Evolutionary conservation across 2,329 filamentous ascomycete species (phyloP).

Genomic region (Polychaeton citri): DNA sequence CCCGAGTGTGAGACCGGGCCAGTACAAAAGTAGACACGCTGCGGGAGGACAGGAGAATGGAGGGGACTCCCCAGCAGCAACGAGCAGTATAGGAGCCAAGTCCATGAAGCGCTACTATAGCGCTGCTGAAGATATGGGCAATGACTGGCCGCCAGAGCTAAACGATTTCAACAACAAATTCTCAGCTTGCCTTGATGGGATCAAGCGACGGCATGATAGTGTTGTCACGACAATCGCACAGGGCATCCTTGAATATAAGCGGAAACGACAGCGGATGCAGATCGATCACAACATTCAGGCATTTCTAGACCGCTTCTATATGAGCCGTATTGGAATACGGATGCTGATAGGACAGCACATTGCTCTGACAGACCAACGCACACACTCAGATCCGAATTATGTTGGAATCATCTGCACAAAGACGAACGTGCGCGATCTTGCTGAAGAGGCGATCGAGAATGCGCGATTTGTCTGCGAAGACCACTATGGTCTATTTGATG

Average conservation of each 20-base stretch:
- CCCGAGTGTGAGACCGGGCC: conserved; percentile 73
- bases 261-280: conserved; percentile 89
- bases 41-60: conserved; percentile 35
- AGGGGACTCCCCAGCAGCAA: conserved; percentile 30
- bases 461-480: conserved; percentile 98
- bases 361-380: conserved; percentile 83
- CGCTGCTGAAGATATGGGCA: conserved; percentile 73
- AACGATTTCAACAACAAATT: conserved; percentile 90
- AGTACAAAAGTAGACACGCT: conserved; percentile 51
- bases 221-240: conserved; percentile 97
- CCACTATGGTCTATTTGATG: conserved; percentile 93
- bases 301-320: conserved; percentile 98
- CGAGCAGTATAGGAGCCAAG: conserved; percentile 31
- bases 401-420: conserved; percentile 99
- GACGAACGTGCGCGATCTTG: conserved; percentile 89
- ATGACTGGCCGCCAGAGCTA: conserved; percentile 86
- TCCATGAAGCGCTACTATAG: conserved; percentile 60
- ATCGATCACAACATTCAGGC: conserved; percentile 96
- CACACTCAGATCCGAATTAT: conserved; percentile 80
- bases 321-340: conserved; percentile 96
- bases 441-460: conserved; percentile 95
- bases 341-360: conserved; percentile 99
- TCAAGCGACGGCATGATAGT: conserved; percentile 90
- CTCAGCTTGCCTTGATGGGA: conserved; percentile 74
- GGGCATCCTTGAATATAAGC: conserved; percentile 96